These are phyloP conservation scores for Lentinula raphanica DNA, from an alignment of 768 basidiomycete genomes.

Conservation along the genomic window DNA sequence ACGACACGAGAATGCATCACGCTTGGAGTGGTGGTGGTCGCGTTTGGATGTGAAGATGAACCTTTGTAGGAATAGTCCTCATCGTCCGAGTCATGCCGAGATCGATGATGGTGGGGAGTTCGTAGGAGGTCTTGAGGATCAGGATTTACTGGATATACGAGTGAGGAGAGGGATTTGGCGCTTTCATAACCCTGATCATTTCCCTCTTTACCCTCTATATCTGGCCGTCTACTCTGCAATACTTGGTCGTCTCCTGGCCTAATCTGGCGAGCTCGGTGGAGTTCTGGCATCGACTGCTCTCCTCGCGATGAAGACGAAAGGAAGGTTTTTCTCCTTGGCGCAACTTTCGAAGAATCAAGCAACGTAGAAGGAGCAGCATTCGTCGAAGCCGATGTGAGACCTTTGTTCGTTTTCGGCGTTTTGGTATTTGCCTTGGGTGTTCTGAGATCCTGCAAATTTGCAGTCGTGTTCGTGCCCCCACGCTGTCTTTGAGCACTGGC, in stretches of 20 bases:
- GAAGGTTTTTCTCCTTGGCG: not conserved
- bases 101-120: not conserved
- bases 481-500: not conserved
- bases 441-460: not conserved
- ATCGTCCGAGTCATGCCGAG: not conserved
- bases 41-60: not conserved
- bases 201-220: not conserved
- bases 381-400: not conserved
- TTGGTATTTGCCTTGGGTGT: not conserved
- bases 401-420: not conserved
- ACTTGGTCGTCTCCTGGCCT: not conserved
- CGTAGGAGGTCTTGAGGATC: not conserved
- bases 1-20: not conserved
- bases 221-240: not conserved
- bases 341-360: not conserved
- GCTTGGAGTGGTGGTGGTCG: not conserved
- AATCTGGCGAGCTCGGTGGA: not conserved
- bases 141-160: not conserved
- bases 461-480: not conserved
- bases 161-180: not conserved
- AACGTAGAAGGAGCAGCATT: not conserved
- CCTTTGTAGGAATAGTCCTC: not conserved
- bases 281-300: not conserved
- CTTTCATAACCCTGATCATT: not conserved
- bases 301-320: not conserved